Base-by-base conservation (phyloP, 495 filamentous ascomycete species). In the Astrothelium subdiscretum region DNA sequence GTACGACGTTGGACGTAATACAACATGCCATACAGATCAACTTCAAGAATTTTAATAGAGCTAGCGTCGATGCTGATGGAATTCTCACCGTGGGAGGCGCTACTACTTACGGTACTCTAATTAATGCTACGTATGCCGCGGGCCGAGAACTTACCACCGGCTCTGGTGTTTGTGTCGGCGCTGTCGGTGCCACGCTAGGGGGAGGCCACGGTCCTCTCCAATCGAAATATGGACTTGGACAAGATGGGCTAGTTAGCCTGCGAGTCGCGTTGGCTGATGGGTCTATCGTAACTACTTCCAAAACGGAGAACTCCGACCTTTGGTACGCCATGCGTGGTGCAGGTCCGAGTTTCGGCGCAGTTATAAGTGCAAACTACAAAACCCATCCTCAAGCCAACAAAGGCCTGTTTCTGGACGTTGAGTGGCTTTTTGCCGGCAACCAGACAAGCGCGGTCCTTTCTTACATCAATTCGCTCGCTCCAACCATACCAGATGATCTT, bases 111-210 rank as follows among this genome's bases (percentile, higher is more conserved):
- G 35, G 35, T 15, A 6, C 6, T 38, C 35, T 38, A 15, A 38
- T 38, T 15, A 38, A 38, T 38, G 35, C 15, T 15, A 38, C 35
- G 6, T 38, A 38, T 38, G 35, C 35, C 35, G 35, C 35, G 15
- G 35, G 35, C 35, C 6, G 35, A 38, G 35, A 38, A 38, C 35
- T 38, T 15, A 38, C 35, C 15, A 38, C 35, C 35, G 35, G 35
- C 6, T 38, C 35, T 15, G 5, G 35, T 38, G 35, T 38, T 38
- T 38, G 35, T 38, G 35, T 38, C 26, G 83, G 84, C 31, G 77
- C 85, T 26, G 82, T 81, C 1, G 83, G 84, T 4, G 67, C 84
- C 29, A 83, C 80, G 0, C 71, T 86, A 1, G 81, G 82, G 4
- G 82, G 82, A 0, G 82, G 83, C 2, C 80, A 82, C 65, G 82